Conservation (phyloP, 176 grass and related monocot species). For the Cymbopogon citratus region DNA sequence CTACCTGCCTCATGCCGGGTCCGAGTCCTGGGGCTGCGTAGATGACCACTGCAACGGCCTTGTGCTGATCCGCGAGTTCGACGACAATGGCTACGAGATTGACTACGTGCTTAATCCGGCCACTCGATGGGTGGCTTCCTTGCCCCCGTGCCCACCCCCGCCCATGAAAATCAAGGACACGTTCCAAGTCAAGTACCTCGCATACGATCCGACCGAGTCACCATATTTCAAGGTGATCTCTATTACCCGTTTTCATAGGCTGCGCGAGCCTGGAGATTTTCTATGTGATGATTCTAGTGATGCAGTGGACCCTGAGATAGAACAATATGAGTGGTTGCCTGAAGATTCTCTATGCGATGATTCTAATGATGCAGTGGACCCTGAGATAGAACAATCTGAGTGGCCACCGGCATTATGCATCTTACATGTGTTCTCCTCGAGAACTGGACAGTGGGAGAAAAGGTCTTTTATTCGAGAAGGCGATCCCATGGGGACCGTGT, state of each 20-base stretch:
- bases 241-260: neutral
- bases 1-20: neutral
- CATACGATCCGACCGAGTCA: neutral
- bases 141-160: neutral
- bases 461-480: neutral
- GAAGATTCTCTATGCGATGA: too few species aligned
- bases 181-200: too few species aligned
- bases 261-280: too few species aligned
- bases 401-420: neutral
- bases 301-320: neutral
- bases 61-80: neutral
- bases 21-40: neutral
- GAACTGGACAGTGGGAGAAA: neutral
- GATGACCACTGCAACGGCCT: neutral
- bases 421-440: neutral
- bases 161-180: neutral
- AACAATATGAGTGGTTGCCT: conserved; percentile 3
- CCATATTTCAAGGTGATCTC: neutral
- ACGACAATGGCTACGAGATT: neutral
- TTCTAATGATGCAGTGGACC: neutral
- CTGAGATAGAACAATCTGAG: neutral
- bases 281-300: too few species aligned
- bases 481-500: neutral
- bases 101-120: neutral
- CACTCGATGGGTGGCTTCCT: neutral